Conservation (phyloP, 306 rosid genomes). For the Ormosia semicastrata region DNA sequence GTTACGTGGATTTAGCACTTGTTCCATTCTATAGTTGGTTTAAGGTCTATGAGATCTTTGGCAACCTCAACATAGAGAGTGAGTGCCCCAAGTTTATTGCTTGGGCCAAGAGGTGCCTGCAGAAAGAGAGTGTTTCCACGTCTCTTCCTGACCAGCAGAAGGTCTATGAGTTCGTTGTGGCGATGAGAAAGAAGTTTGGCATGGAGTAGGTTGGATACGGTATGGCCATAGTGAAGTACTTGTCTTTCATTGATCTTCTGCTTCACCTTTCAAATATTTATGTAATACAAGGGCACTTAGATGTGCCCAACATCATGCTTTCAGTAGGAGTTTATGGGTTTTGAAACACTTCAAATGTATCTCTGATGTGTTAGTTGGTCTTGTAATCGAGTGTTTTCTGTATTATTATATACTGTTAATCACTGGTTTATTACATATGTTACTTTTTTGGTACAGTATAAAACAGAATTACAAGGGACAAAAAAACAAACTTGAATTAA, state of each 20-base stretch:
- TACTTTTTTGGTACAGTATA: too few species aligned
- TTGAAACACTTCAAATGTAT: neutral
- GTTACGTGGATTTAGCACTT: slow-evolving; percentile 32
- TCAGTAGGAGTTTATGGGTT: neutral
- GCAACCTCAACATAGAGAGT: slow-evolving; percentile 8
- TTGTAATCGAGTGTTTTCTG: too few species aligned
- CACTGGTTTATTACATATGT: neutral
- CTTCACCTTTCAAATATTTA: neutral
- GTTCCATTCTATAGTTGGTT: slow-evolving; percentile 23
- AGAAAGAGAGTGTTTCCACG: slow-evolving; percentile 23
- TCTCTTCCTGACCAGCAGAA: slow-evolving; percentile 32
- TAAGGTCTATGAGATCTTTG: slow-evolving; percentile 8
- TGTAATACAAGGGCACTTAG: slow-evolving; percentile 17
- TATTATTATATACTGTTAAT: too few species aligned
- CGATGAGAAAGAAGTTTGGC: neutral
- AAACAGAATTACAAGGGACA: too few species aligned
- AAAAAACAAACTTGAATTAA: too few species aligned
- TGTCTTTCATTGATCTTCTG: neutral
- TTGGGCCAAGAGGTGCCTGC: slow-evolving; percentile 42
- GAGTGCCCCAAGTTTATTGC: slow-evolving; percentile 38
- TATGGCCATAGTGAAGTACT: neutral
- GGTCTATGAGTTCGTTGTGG: slow-evolving; percentile 2
- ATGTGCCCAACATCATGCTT: slow-evolving; percentile 6
- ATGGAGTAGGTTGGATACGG: neutral
- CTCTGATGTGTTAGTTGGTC: too few species aligned